phyloP scores from a whole-genome alignment of 129 eudicot species.

The Cynara cardunculus region DNA sequence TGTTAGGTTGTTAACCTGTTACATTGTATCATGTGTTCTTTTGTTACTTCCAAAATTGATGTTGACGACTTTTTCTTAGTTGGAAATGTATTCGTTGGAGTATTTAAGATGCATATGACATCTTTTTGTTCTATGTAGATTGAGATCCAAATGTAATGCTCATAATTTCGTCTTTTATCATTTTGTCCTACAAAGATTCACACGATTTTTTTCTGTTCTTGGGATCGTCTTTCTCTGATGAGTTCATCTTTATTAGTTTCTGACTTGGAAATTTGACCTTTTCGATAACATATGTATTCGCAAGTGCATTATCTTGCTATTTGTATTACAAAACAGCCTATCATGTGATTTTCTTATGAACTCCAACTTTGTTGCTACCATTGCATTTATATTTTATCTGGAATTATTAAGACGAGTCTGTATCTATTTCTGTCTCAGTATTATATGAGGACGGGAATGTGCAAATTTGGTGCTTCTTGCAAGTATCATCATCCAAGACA shows the following conservation, averaged over 20 bases:
- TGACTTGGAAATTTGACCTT: not conserved
- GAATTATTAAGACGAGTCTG: not conserved
- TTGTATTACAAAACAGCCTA: not conserved
- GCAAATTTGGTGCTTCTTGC: conserved; percentile 91
- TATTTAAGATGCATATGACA: not conserved
- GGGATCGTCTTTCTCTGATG: conserved; percentile 4
- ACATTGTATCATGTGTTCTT: not conserved
- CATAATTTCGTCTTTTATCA: conserved; percentile 18
- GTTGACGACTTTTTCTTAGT: not conserved
- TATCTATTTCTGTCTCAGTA: conserved; percentile 38
- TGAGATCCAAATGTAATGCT: conserved; percentile 10
- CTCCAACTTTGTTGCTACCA: not conserved
- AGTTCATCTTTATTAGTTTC: not conserved
- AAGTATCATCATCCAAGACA: conserved; percentile 95
- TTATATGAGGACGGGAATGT: conserved; percentile 85
- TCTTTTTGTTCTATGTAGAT: conserved; percentile 15
- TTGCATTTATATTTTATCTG: not conserved
- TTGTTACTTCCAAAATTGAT: not conserved
- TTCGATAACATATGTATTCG: not conserved
- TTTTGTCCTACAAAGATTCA: not conserved
- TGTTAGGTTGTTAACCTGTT: conserved; percentile 5
- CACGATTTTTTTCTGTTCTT: not conserved
- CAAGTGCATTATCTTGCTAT: not conserved
- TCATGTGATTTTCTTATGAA: not conserved
- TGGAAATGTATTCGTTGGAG: conserved; percentile 8